phyloP scores from a whole-genome alignment of 116 monocot genomes.

The Papilionanthe hybrid region DNA sequence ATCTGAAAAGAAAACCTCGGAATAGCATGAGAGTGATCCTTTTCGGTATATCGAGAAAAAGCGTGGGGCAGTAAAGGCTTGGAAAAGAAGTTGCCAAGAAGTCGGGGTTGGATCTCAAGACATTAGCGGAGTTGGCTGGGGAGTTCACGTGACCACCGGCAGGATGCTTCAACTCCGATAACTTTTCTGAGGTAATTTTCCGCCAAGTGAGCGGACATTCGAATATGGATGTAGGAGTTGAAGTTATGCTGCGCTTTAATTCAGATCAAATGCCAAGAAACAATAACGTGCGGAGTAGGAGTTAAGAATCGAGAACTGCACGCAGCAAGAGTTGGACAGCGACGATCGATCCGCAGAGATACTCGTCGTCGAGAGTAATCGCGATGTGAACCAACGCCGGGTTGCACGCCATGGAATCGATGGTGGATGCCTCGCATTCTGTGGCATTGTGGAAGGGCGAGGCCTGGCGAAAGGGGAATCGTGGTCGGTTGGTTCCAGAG shows the following conservation, averaged over 20 bases:
- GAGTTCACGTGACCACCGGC: slow-evolving; percentile 18
- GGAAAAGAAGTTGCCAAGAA: no score
- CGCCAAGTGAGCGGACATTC: not conserved
- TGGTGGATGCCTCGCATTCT: not conserved
- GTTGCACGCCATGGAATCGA: slow-evolving; percentile 6
- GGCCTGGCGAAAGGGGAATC: slow-evolving; percentile 20
- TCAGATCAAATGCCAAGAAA: no score
- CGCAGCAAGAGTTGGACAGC: not conserved
- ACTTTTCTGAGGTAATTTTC: slow-evolving; percentile 8
- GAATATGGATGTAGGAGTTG: not conserved
- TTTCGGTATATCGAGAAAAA: no score
- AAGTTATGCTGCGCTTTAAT: not conserved
- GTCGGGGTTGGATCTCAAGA: no score
- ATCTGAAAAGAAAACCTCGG: not conserved
- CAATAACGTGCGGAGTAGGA: not conserved
- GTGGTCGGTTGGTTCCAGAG: not conserved
- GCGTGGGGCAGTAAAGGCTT: not conserved
- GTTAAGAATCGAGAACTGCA: not conserved
- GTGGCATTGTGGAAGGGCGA: slow-evolving; percentile 22
- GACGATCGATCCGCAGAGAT: not conserved
- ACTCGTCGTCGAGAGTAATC: slow-evolving; percentile 6
- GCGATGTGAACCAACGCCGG: slow-evolving; percentile 7
- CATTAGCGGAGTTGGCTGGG: not conserved
- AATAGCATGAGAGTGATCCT: no score
- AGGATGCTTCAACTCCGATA: slow-evolving; percentile 4